Evolutionary conservation across 225 moss, liverwort and hornwort species (phyloP), one percentile per base, ranked within the genome.

Genomic region (Anthoceros angustus): DNA sequence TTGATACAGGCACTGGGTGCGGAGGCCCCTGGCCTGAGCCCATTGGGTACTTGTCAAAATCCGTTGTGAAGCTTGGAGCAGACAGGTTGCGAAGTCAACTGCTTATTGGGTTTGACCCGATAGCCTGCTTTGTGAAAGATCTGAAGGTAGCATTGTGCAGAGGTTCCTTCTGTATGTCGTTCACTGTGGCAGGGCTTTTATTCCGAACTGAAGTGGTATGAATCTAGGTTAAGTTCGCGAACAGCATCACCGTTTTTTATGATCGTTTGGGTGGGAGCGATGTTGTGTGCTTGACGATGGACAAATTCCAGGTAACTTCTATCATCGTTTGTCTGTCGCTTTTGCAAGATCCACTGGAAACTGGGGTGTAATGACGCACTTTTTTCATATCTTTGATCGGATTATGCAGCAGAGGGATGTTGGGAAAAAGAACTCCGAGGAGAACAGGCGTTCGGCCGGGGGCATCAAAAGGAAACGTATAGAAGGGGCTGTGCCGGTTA

Each of bases 101-200:
- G 16, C 68, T 92, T 3, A 74, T 89, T 67, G 98, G 98, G 4
- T 80, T 98, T 66, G 82, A 98, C 68, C 87, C 98, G 16, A 76
- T 98, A 8, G 66, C 72, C 21, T 79, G 75, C 40, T 87, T 89
- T 70, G 87, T 86, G n/a, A 78, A 79, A n/a, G 92, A 98, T 45
- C 48, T 98, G 45, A 84, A 77, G 79, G 77, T 78, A 71, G 62
- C 2, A 25, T 39, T 39, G 65, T 11, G 65, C 49, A 21, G 5
- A 12, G 9, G 26, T 26, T 50, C 16, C 46, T 55, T 4, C 25
- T 55, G 26, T 46, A 10, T 23, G 14, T 26, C 0, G 0, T 20
- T 43, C 18, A 12, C 12, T 48, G 46, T 48, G 6, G 9, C 15
- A 42, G 20, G 18, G 14, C 23, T 25, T 67, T 63, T 63, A 12